Conservation (phyloP, 768 basidiomycete genomes). For the Polyporus arcularius region DNA sequence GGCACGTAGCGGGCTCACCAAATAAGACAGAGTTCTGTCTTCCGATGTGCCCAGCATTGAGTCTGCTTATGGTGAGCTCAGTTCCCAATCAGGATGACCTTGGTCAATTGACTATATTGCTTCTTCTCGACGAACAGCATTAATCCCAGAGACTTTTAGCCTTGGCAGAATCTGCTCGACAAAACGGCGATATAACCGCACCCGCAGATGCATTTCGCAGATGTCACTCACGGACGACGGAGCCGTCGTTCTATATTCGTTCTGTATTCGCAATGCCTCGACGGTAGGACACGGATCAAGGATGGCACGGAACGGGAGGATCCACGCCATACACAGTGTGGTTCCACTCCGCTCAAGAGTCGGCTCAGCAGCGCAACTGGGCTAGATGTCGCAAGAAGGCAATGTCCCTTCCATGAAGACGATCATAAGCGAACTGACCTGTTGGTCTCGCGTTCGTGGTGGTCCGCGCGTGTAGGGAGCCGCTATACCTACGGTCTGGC, state of each 20-base stretch:
- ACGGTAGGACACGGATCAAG: constrained; percentile 1
- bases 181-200: neutral
- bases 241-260: neutral
- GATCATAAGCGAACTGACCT: constrained; percentile 2
- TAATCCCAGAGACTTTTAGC: neutral
- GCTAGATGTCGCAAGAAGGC: neutral
- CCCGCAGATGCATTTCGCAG: neutral
- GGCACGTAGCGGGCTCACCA: neutral
- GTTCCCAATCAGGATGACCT: neutral
- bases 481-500: neutral
- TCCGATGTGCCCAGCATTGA: neutral
- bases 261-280: neutral
- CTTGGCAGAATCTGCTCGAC: neutral
- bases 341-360: neutral
- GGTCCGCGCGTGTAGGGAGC: neutral
- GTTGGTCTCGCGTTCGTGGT: neutral
- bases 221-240: neutral
- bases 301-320: neutral
- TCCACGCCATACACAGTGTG: neutral
- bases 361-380: neutral
- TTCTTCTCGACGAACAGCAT: neutral
- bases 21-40: neutral
- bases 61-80: neutral
- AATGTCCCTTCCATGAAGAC: constrained; percentile 3
- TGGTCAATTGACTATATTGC: neutral